phyloP scores from a whole-genome alignment of 768 basidiomycete genomes.

The Amanita pallidorosea region DNA sequence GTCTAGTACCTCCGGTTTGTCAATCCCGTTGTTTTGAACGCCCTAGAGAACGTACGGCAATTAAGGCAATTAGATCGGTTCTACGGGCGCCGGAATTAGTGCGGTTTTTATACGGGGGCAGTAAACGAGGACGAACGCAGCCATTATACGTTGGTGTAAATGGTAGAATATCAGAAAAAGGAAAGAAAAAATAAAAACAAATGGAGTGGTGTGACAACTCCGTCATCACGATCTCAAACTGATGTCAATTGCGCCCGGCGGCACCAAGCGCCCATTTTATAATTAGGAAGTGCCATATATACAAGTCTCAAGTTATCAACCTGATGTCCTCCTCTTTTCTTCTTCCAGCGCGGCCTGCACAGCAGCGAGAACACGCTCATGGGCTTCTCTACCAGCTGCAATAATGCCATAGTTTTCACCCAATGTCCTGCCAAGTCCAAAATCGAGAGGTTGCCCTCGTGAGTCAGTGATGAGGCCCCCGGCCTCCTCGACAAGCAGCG shows the following conservation, averaged over 20 bases:
- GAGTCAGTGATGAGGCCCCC: conserved; percentile 87
- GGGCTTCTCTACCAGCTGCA: conserved; percentile 66
- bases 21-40: conserved; percentile 1
- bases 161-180: too few relatives aligned
- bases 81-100: conserved; percentile 13
- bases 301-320: neutral
- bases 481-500: conserved; percentile 77
- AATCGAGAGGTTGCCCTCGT: conserved; percentile 67
- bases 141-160: neutral
- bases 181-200: too few relatives aligned
- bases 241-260: too few relatives aligned
- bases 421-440: conserved; percentile 78
- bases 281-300: too few relatives aligned
- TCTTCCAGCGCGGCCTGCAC: conserved; percentile 45
- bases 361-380: conserved; percentile 60
- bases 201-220: too few relatives aligned
- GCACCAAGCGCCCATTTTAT: too few relatives aligned
- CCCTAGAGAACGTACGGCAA: conserved; percentile 21
- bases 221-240: too few relatives aligned
- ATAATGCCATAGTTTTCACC: conserved; percentile 84
- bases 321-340: conserved; percentile 21
- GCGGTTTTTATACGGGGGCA: neutral
- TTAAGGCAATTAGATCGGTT: conserved; percentile 31
- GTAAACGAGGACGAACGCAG: neutral
- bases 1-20: conserved; percentile 26